These are phyloP conservation scores for Trametes cinnabarina DNA, from an alignment of 768 basidiomycete genomes.

Conservation along the genomic window DNA sequence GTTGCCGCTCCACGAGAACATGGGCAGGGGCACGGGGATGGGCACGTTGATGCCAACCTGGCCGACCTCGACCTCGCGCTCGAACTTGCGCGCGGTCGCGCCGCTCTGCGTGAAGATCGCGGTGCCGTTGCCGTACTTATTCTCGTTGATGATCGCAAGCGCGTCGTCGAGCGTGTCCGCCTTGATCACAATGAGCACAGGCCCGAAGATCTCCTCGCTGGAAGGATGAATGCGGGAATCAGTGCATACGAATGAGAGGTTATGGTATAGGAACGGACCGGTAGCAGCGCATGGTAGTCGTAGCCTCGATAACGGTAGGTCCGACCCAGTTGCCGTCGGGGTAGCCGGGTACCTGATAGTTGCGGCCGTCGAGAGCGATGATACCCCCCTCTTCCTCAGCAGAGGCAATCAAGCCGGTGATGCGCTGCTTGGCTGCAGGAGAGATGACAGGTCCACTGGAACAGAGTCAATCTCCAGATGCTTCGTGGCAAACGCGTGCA, in stretches of 20 bases:
- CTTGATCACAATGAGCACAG: conserved; percentile 74
- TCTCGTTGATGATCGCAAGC: conserved; percentile 83
- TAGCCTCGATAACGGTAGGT: conserved; percentile 84
- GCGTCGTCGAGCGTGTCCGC: conserved; percentile 89
- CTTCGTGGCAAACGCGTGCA: conserved; percentile 29
- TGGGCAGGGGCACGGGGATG: conserved; percentile 88
- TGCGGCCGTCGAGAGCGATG: conserved; percentile 84
- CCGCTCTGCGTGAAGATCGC: conserved; percentile 97
- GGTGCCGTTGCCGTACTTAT: conserved; percentile 90
- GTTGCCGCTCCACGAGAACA: conserved; percentile 98
- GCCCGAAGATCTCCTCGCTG: conserved; percentile 95
- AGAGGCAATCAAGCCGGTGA: conserved; percentile 71
- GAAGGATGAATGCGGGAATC: neutral
- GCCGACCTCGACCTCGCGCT: conserved; percentile 82
- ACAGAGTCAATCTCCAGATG: neutral
- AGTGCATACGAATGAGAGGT: neutral
- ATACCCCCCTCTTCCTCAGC: conserved; percentile 79
- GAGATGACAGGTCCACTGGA: conserved; percentile 77
- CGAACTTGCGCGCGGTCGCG: conserved; percentile 92
- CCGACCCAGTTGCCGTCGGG: conserved; percentile 93
- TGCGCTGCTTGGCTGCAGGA: conserved; percentile 75
- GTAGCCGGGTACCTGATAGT: conserved; percentile 64
- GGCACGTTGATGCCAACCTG: conserved; percentile 94
- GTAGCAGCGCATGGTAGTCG: conserved; percentile 84
- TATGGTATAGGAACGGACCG: conserved; percentile 47